Percentiles rank a stretch among this genome's conserved stretches.
Evolutionary conservation across 345 rosid genomes (phyloP).

Genomic region (Cochlearia excelsa): DNA sequence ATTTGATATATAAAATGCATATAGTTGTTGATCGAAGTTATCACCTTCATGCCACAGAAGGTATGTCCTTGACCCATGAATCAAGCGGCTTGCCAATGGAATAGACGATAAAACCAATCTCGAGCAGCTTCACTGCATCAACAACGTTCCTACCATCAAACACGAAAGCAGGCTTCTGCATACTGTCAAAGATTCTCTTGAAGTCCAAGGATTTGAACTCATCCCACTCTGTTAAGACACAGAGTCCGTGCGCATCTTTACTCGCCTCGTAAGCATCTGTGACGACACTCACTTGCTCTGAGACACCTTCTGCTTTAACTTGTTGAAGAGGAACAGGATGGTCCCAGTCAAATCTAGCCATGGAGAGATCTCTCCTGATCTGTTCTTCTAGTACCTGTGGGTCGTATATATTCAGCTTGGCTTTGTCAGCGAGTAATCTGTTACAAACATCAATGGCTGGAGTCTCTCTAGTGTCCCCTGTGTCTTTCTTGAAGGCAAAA

Average conservation of each 20-base stretch:
- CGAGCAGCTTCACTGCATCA: constrained; percentile 55
- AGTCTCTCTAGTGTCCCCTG: constrained; percentile 80
- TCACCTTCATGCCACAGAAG: constrained; percentile 32
- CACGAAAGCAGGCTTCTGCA: constrained; percentile 58
- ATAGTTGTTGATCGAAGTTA: constrained; percentile 1
- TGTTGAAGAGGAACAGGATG: constrained; percentile 60
- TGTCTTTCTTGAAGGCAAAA: constrained; percentile 72
- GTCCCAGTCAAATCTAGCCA: constrained; percentile 77
- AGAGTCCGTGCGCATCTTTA: constrained; percentile 58
- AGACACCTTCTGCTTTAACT: constrained; percentile 42
- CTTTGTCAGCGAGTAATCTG: constrained; percentile 60
- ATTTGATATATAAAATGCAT: neutral
- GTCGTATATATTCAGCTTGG: constrained; percentile 55
- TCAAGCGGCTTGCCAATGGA: constrained; percentile 46
- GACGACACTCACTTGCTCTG: constrained; percentile 47
- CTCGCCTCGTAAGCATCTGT: constrained; percentile 61
- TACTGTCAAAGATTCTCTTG: constrained; percentile 41
- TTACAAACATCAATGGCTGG: constrained; percentile 73
- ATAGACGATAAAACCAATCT: constrained; percentile 77
- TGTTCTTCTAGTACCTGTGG: constrained; percentile 63
- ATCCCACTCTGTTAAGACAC: constrained; percentile 70
- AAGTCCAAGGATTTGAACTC: constrained; percentile 62
- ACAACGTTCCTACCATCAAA: constrained; percentile 74
- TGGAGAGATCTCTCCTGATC: constrained; percentile 60
- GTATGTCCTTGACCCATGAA: constrained; percentile 37